These are phyloP conservation scores for Antrodiella citrinella DNA, from an alignment of 768 basidiomycete species.

Conservation along the genomic window DNA sequence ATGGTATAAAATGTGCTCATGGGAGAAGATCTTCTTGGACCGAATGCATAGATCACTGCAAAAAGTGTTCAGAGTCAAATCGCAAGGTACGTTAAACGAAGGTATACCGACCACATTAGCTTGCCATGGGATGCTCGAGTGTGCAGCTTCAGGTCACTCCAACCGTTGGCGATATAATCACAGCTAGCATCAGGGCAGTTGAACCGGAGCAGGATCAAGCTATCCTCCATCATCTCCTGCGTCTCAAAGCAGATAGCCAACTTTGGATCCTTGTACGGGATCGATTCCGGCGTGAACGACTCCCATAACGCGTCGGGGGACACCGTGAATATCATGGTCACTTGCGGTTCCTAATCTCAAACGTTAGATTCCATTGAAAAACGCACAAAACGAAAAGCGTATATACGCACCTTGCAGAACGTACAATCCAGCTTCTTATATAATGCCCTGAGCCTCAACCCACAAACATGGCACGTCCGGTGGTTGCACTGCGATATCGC, in stretches of 20 bases:
- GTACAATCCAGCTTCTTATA: constrained; percentile 94
- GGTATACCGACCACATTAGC: constrained; percentile 62
- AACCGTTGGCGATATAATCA: constrained; percentile 76
- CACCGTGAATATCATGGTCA: constrained; percentile 64
- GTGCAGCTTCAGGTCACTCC: constrained; percentile 86
- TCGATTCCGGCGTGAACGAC: constrained; percentile 45
- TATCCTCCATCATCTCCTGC: constrained; percentile 91
- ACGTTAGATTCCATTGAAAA: constrained; percentile 2
- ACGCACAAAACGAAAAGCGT: neutral
- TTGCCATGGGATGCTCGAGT: constrained; percentile 67
- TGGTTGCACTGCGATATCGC: constrained; percentile 88
- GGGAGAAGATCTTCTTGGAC: constrained; percentile 89
- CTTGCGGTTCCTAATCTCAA: constrained; percentile 55
- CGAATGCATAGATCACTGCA: constrained; percentile 79
- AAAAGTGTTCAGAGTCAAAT: neutral
- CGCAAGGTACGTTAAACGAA: neutral
- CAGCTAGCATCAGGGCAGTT: constrained; percentile 88
- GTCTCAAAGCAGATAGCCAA: constrained; percentile 83
- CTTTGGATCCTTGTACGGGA: constrained; percentile 62
- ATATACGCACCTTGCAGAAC: constrained; percentile 78
- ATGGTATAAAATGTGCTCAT: constrained; percentile 86
- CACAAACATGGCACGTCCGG: constrained; percentile 91
- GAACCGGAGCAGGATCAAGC: constrained; percentile 83
- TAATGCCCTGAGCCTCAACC: constrained; percentile 76
- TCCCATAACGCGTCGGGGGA: constrained; percentile 56